Base-by-base conservation (phyloP, 805 yeast genomes). In the Blastobotrys terrestris region DNA sequence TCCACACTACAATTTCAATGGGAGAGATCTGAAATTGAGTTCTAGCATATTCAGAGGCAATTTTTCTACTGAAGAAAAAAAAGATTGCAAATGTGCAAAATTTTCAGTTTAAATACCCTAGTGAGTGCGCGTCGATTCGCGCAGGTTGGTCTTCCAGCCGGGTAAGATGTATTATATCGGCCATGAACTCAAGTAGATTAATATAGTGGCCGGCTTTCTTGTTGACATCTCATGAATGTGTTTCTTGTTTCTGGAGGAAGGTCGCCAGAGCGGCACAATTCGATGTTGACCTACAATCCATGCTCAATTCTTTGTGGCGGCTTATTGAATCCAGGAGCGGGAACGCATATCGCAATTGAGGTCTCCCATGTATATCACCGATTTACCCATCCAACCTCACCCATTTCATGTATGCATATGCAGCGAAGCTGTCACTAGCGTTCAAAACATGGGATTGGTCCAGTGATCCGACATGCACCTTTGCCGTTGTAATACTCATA, bases 1-100 rank as follows among this genome's bases (percentile, higher is more conserved):
- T 76, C 79, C 79, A 72, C 79, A 67, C 79, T 67, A 58, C 63
- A 61, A 61, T 53, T 53, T 59, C 62, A 65, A 65, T 62, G 46
- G 65, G 60, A 52, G 61, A 39, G 51, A 26, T 26, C 58, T 60
- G 64, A 60, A 48, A 68, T 63, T 60, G 69, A 69, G 76, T 67
- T 73, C 76, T 72, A 69, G 67, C 68, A 67, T 48, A 39, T 40
- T 20, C 40, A 46, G 49, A 22, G 44, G 50, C 39, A 22, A 20
- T 19, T 39, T 11, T 15, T n/a, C 18, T 13, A 19, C 18, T 18
- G 42, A 41, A 19, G 50, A 51, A 35, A 31, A 22, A 31, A 40
- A 46, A 48, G 46, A 26, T 20, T 19, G 16, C 39, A 49, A 26
- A 19, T 16, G 4, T 41, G 16, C 31, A 8, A 21, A 15, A 26